Conservation (phyloP, 371 early-diverging fungal genomes). For the Rhizomucor pusillus region DNA sequence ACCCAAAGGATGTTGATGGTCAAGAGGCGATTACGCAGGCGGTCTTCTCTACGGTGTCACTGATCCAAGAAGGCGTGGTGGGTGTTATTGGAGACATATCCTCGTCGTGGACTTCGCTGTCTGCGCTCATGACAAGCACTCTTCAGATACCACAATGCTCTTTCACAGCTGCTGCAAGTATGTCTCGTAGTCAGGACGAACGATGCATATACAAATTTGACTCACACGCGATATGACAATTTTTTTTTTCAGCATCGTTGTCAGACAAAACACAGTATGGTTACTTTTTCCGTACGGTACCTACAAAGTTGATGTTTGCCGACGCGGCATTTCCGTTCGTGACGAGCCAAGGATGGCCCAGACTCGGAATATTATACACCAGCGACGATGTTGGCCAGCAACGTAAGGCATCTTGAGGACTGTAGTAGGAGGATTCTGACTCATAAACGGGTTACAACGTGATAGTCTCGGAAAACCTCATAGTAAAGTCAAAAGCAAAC, state of each 20-base stretch:
- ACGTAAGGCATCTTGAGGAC: too few relatives aligned
- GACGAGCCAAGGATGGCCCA: slow-evolving; percentile 53
- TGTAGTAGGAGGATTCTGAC: not conserved
- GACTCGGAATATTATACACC: slow-evolving; percentile 51
- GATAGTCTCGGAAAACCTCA: slow-evolving; percentile 53
- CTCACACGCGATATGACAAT: not conserved
- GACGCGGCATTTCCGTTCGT: slow-evolving; percentile 54
- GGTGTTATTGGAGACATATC: slow-evolving; percentile 63
- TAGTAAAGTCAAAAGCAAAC: slow-evolving; percentile 33
- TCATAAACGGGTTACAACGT: too few relatives aligned
- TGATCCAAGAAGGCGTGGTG: slow-evolving; percentile 55
- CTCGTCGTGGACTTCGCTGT: slow-evolving; percentile 56
- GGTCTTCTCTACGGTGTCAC: slow-evolving; percentile 52
- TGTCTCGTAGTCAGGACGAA: slow-evolving; percentile 5
- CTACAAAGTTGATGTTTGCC: slow-evolving; percentile 51
- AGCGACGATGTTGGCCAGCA: slow-evolving; percentile 52
- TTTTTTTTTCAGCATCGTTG: slow-evolving; percentile 38
- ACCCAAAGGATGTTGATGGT: slow-evolving; percentile 46
- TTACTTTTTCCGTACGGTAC: slow-evolving; percentile 57
- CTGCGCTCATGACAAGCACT: slow-evolving; percentile 56
- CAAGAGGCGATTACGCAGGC: slow-evolving; percentile 49
- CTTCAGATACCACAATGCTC: slow-evolving; percentile 65
- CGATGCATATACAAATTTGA: not conserved
- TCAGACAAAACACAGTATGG: slow-evolving; percentile 57
- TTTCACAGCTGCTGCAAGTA: slow-evolving; percentile 58